A percentile compares a stretch with the other conserved stretches of the same genome.
Conservation (phyloP, 805 yeast species). For the Ogataea henricii region DNA sequence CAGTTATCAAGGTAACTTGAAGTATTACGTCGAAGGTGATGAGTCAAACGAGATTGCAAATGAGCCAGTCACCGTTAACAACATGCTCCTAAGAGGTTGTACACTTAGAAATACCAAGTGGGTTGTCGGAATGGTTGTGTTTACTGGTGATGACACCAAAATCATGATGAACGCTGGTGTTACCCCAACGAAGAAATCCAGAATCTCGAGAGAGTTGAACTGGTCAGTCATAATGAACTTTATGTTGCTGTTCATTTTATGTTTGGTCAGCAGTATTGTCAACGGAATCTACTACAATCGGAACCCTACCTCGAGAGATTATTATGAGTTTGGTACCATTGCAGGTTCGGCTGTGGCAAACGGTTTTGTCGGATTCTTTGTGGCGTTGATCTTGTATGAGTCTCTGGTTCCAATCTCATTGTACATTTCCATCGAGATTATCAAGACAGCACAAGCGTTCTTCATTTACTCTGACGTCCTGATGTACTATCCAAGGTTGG, state of each 20-base stretch:
- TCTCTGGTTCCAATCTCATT: slow-evolving; percentile 82
- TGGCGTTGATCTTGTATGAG: slow-evolving; percentile 73
- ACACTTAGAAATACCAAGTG: slow-evolving; percentile 79
- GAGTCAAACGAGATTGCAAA: slow-evolving; percentile 40
- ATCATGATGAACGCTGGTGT: slow-evolving; percentile 80
- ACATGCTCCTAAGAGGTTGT: slow-evolving; percentile 73
- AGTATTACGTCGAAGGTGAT: slow-evolving; percentile 44
- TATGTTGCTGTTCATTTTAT: slow-evolving; percentile 59
- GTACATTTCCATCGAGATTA: slow-evolving; percentile 79
- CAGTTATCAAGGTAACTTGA: slow-evolving; percentile 72
- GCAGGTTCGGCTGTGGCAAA: slow-evolving; percentile 66
- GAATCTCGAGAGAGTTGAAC: slow-evolving; percentile 73
- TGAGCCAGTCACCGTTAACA: slow-evolving; percentile 71
- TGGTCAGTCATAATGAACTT: slow-evolving; percentile 70
- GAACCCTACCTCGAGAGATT: slow-evolving; percentile 53
- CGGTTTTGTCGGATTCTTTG: slow-evolving; percentile 74
- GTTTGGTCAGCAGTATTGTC: slow-evolving; percentile 69
- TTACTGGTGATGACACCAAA: slow-evolving; percentile 79
- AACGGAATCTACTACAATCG: slow-evolving; percentile 66
- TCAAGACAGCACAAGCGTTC: slow-evolving; percentile 79
- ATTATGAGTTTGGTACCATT: slow-evolving; percentile 68
- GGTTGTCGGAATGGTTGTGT: slow-evolving; percentile 75
- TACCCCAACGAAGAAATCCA: slow-evolving; percentile 76
- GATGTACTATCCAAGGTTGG: slow-evolving; percentile 68
- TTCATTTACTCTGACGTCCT: slow-evolving; percentile 75